Evolutionary conservation across 2,329 filamentous ascomycete species (phyloP), one percentile per base, ranked within the genome.

Genomic region (Sclerotinia subarctica): DNA sequence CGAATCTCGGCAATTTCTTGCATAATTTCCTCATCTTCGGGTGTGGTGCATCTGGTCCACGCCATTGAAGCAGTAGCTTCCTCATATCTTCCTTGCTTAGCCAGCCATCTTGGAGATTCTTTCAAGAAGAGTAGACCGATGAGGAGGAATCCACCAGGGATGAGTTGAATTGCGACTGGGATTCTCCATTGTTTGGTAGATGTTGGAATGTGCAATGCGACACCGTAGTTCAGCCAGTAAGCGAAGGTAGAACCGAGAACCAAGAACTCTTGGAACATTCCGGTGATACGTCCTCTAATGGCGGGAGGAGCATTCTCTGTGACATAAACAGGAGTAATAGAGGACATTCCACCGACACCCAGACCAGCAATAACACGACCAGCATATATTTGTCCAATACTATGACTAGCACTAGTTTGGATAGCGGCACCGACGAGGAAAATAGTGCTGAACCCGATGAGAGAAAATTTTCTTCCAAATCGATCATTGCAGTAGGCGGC

Each of bases 1-100:
- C 86, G 85, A 76, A 94, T 92, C 68, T 82, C 83, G 64, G 81
- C 81, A 67, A 91, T 85, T 76, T 94, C 89, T 4, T 81, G 77
- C 0, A 84, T 74, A 13, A 92, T 80, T 10, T 76, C 73, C 21
- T 74, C 90, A 89, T 24, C 85, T 81, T 74, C 88, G 81, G 65
- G 69, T 17, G 86, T 74, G 38, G 90, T 83, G 35, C 86, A 78
- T 52, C 90, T 88, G 24, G 92, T 80, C 26, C 80, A 81, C 0
- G 83, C 80, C 71, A 93, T 82, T 66, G 80, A 82, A 3, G 78
- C 72, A 21, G 83, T 79, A 8, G 88, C 89, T 74, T 88, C 75
- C 69, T 89, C 87, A 10, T 84, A 77, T 35, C 86, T 82, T 46
- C 86, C 86, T 68, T 86, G 79, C 77, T 90, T 92, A 78, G 91